Conservation (phyloP, 1,139 yeast species). For the Wickerhamomyces sp. region DNA sequence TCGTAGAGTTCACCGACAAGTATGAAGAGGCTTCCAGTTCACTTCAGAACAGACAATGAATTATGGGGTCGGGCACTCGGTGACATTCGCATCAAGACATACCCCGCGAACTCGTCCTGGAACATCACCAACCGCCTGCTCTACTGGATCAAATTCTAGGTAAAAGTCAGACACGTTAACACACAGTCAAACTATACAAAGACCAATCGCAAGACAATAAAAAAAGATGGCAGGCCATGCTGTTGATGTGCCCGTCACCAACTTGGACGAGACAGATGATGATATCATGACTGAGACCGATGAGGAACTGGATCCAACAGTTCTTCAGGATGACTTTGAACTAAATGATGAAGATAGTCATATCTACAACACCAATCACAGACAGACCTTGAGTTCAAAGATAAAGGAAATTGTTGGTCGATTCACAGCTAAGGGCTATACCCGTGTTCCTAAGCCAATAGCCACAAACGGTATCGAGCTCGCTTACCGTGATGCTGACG, state of each 20-base stretch:
- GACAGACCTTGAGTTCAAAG: slow-evolving; percentile 1
- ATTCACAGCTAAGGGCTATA: slow-evolving; percentile 10
- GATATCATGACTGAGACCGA: slow-evolving; percentile 27
- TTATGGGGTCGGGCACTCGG: too few species aligned
- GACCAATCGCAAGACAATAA: not conserved
- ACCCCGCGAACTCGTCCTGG: too few species aligned
- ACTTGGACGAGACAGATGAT: slow-evolving; percentile 51
- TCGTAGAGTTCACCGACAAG: too few species aligned
- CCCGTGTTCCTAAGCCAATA: slow-evolving; percentile 9
- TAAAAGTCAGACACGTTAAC: not conserved
- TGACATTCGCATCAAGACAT: too few species aligned
- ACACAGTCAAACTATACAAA: not conserved
- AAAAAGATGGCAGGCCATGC: slow-evolving; percentile 26
- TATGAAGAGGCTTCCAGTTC: too few species aligned
- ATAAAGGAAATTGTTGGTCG: slow-evolving; percentile 9
- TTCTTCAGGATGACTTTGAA: slow-evolving; percentile 31
- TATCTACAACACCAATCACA: not conserved
- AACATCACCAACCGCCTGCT: too few species aligned
- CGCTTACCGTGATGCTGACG: slow-evolving; percentile 12
- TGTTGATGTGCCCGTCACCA: slow-evolving; percentile 54
- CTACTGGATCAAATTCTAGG: too few species aligned
- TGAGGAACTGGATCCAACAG: slow-evolving; percentile 13
- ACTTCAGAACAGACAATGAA: too few species aligned
- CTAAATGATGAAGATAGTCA: slow-evolving; percentile 17
- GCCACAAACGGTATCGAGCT: slow-evolving; percentile 27